Evolutionary conservation across 1,139 yeast genomes (phyloP), one percentile per base, ranked within the genome.

Genomic region (Zygosaccharomyces pseudobailii): DNA sequence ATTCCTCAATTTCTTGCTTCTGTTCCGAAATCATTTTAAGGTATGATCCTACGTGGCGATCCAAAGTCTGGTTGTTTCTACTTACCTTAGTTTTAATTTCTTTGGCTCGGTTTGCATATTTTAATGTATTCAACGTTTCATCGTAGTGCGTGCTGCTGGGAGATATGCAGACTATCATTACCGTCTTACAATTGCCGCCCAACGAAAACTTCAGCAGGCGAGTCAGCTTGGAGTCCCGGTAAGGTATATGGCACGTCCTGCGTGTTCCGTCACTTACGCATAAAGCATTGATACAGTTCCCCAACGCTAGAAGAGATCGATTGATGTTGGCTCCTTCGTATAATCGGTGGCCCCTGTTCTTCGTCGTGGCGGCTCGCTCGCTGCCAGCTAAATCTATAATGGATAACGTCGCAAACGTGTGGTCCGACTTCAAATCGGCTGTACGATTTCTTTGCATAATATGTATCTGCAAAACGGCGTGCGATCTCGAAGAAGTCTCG

Each of bases 151-250:
- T 76, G 30, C 87, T 78, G 53, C 89, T 84, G 0, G 97, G 97
- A 3, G 95, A 84, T 3, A 90, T 79, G 67, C 97, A 90, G 1
- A 89, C 97, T 56, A 90, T 87, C 97, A 90, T 90, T 4, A 88
- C 92, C 0, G 97, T 90, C 65, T 87, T 85, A 68, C 97, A 89
- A 62, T 88, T 87, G 0, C 97, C 97, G 4, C 96, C 96, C n/a
- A 90, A 71, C 0, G 96, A 88, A 62, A 87, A 88, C 61, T 89
- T 88, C 47, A 90, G 74, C 44, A 90, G 70, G 55, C 97, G 70
- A 0, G 97, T 90, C 45, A 90, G 72, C 59, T 89, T 89, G 5
- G 96, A 87, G 65, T 90, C 95, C 55, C 97, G 70, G 65, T 87
- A 90, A 0, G 97, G 97, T 9, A 92, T 79, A 68, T 90, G 97